These are phyloP conservation scores for Pseudogymnoascus sp. DNA, from an alignment of 2,329 filamentous ascomycete species.

Conservation along the genomic window DNA sequence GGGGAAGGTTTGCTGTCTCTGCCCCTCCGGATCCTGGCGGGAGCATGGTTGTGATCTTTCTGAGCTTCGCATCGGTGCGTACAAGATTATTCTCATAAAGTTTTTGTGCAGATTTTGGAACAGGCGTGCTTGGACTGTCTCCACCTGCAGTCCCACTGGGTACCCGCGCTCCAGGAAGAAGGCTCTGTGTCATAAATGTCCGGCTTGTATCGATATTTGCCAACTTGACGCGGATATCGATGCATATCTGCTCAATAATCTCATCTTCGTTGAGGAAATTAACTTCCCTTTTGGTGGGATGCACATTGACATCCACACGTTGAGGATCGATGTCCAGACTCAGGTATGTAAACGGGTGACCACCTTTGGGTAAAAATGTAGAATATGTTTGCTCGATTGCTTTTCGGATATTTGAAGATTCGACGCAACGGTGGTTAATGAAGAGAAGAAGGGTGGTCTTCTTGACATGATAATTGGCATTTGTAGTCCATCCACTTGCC, in stretches of 20 bases:
- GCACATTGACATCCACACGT: conserved; percentile 92
- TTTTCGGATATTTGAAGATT: conserved; percentile 81
- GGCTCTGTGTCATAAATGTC: conserved; percentile 87
- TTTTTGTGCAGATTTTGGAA: conserved; percentile 36
- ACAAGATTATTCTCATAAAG: conserved; percentile 82
- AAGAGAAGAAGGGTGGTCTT: conserved; percentile 82
- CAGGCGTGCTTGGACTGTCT: conserved; percentile 17
- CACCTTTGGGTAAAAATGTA: conserved; percentile 81
- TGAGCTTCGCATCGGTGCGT: conserved; percentile 76
- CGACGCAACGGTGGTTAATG: conserved; percentile 92
- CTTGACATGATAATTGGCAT: conserved; percentile 91
- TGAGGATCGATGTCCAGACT: conserved; percentile 87
- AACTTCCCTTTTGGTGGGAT: conserved; percentile 93
- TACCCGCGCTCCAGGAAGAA: conserved; percentile 62
- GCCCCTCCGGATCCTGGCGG: conserved; percentile 37
- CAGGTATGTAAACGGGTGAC: conserved; percentile 89
- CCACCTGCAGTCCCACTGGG: conserved; percentile 22
- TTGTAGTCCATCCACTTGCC: conserved; percentile 73
- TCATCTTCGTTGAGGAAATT: conserved; percentile 98
- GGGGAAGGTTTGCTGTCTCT: conserved; percentile 21
- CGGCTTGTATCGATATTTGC: conserved; percentile 87
- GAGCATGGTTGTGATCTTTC: conserved; percentile 97
- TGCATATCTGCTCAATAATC: conserved; percentile 79
- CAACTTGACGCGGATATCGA: conserved; percentile 67
- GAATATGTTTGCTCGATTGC: conserved; percentile 86